A percentile compares a stretch with the other conserved stretches of the same genome.
Conservation (phyloP, 2,329 filamentous ascomycete species). For the Trichophyton verrucosum region DNA sequence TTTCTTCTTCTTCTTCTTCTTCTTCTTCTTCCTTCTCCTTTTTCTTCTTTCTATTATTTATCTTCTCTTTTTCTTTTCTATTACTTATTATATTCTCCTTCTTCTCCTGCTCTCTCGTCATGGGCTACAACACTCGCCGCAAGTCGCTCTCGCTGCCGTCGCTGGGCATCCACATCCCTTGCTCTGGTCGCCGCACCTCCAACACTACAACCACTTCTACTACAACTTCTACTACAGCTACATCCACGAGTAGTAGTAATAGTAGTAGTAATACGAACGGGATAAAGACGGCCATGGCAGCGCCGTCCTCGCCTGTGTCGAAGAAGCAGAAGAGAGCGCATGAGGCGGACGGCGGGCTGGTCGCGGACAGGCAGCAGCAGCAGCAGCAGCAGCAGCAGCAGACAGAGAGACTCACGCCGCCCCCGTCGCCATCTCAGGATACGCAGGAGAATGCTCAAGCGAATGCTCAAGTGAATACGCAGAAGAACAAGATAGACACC, state of each 20-base stretch:
- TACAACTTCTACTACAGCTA: neutral
- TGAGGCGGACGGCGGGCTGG: conserved; percentile 28
- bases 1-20: conserved; percentile 9
- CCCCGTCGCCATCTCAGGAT: conserved; percentile 50
- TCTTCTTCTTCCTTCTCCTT: neutral
- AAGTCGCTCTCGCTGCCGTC: conserved; percentile 90
- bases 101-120: conserved; percentile 31
- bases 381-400: no score
- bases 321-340: conserved; percentile 75
- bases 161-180: conserved; percentile 74
- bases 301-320: conserved; percentile 36
- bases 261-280: no score
- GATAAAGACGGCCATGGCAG: neutral
- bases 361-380: conserved; percentile 12
- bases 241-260: conserved; percentile 33
- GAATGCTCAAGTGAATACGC: conserved; percentile 43
- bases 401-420: neutral
- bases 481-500: conserved; percentile 54
- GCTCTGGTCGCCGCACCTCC: conserved; percentile 44
- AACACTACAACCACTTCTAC: conserved; percentile 39
- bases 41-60: conserved; percentile 6
- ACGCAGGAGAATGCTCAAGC: conserved; percentile 42
- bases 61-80: conserved; percentile 4
- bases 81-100: conserved; percentile 4
- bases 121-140: conserved; percentile 94